These are phyloP conservation scores for Schwanniomyces occidentalis DNA, from an alignment of 805 yeast species.

Conservation along the genomic window DNA sequence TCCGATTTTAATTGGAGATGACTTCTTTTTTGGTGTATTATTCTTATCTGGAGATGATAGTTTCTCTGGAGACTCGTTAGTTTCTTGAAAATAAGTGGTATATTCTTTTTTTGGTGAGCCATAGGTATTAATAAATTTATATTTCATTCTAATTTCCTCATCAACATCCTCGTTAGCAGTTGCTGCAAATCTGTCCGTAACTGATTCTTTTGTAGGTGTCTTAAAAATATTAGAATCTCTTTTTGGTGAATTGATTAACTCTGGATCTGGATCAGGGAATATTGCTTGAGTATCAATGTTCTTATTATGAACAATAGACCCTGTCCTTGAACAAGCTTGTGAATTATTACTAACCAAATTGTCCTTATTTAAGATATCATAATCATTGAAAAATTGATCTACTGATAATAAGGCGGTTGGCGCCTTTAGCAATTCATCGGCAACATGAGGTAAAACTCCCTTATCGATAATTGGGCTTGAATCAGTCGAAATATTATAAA, in stretches of 20 bases:
- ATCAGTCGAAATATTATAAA: constrained; percentile 24
- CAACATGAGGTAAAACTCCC: constrained; percentile 35
- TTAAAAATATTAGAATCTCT: constrained; percentile 20
- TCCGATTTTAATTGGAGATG: constrained; percentile 37
- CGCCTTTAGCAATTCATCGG: constrained; percentile 31
- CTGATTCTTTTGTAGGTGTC: constrained; percentile 24
- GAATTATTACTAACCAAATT: constrained; percentile 4
- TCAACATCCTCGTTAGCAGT: no score
- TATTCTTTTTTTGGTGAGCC: no score
- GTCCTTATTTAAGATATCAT: constrained; percentile 13
- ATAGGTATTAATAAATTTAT: no score
- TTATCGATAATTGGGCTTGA: constrained; percentile 12
- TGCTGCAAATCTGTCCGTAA: no score
- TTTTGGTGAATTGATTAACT: constrained; percentile 21
- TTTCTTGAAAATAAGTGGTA: no score
- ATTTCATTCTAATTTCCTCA: no score
- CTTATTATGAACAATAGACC: constrained; percentile 13
- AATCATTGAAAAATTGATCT: constrained; percentile 31
- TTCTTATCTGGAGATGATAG: no score
- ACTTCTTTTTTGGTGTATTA: constrained; percentile 9
- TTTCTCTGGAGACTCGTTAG: no score
- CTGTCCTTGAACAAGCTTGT: constrained; percentile 5
- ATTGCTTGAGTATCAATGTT: constrained; percentile 4
- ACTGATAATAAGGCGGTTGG: constrained; percentile 29
- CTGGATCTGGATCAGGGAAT: constrained; percentile 39